Evolutionary conservation across 192 early-diverging fungal species (phyloP), one percentile per base, ranked within the genome.

Genomic region (Dissophora ornata): DNA sequence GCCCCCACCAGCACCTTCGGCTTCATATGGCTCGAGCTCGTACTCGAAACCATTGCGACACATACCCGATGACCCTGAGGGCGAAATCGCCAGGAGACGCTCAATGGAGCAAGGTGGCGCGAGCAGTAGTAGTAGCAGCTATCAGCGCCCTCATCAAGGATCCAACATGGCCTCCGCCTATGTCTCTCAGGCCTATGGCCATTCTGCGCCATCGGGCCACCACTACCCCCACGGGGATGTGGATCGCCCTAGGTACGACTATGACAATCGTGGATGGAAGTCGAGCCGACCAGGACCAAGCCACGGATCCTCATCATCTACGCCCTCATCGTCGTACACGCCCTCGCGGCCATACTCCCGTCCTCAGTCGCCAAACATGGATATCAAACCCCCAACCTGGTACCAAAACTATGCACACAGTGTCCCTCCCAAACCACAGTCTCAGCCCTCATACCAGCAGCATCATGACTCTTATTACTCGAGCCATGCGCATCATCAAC

Each of bases 341-440:
- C 44, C 44, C n/a, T 45, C 44, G 4, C 44, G 44, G 4, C 44
- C 44, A 5, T 45, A 45, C 44, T 45, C 44, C 4, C 71, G 63
- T 16, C 55, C 71, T 21, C 73, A 67, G 18, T 77, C 73, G 21
- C 73, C 73, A 12, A n/a, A 12, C 5, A 16, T 24, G 19, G 73
- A 77, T 26, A 77, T 77, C 46, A 61, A 77, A 32, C 73, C 73
- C 8, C 73, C 73, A 13, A 47, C 44, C 18, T 77, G 73, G 73
- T 77, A 77, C 40, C 73, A 77, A 30, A 67, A 65, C 46, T 77
- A 77, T 36, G 73, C 73, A n/a, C 64, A 77, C 22, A 61, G 64
- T 34, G 73, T 77, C 1, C 38, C 52, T 12, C 60, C 69, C 28
- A 59, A 67, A 29, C 53, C 59, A 1, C 69, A 62, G 38, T 16